Conservation (phyloP, 345 rosid species). For the Eucalyptus tenuipes region DNA sequence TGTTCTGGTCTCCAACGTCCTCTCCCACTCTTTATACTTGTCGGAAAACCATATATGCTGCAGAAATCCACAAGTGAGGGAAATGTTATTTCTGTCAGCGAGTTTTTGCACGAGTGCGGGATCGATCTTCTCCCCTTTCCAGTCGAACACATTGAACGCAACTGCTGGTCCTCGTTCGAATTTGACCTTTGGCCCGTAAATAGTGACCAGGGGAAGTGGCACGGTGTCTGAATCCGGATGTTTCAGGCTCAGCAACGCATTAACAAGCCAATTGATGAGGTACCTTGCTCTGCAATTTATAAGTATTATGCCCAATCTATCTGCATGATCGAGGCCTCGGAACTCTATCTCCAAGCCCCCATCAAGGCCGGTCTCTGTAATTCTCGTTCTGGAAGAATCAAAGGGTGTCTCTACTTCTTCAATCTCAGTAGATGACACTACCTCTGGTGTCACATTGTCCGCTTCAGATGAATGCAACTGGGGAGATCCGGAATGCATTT, state of each 20-base stretch:
- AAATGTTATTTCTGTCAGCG: slow-evolving; percentile 54
- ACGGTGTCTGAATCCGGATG: slow-evolving; percentile 40
- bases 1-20: slow-evolving; percentile 2
- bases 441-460: not conserved
- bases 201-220: slow-evolving; percentile 27
- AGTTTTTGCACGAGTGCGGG: slow-evolving; percentile 66
- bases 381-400: not conserved
- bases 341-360: slow-evolving; percentile 20
- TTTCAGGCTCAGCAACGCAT: slow-evolving; percentile 49
- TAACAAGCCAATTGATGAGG: slow-evolving; percentile 62
- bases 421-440: not conserved
- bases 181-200: slow-evolving; percentile 58
- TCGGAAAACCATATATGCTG: slow-evolving; percentile 20
- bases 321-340: slow-evolving; percentile 66
- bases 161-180: slow-evolving; percentile 41
- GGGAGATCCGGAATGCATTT: not conserved
- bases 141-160: slow-evolving; percentile 77
- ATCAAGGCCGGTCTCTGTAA: not conserved
- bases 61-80: slow-evolving; percentile 38
- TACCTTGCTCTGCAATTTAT: slow-evolving; percentile 45
- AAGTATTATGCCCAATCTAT: slow-evolving; percentile 43
- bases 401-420: slow-evolving; percentile 3
- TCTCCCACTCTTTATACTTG: slow-evolving; percentile 15
- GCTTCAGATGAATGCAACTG: not conserved
- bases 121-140: slow-evolving; percentile 71